Conservation (phyloP, 2,329 filamentous ascomycete species). For the Ophiostoma ulmi region DNA sequence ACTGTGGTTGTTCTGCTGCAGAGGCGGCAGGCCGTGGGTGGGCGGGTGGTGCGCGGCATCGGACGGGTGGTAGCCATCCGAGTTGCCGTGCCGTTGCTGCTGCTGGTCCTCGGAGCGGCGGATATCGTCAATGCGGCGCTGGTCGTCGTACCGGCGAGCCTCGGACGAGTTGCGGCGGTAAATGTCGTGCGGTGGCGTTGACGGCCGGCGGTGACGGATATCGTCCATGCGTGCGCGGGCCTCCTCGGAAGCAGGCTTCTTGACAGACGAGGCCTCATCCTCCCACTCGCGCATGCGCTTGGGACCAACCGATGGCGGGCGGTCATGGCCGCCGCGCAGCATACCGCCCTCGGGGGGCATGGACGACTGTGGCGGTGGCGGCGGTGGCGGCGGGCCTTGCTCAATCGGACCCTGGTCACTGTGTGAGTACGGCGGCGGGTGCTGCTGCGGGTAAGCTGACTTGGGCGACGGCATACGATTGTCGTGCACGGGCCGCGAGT, state of each 20-base stretch:
- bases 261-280: constrained; percentile 68
- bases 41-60: constrained; percentile 84
- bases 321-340: constrained; percentile 60
- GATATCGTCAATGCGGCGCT: constrained; percentile 55
- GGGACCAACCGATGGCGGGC: constrained; percentile 71
- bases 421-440: constrained; percentile 54
- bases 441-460: constrained; percentile 75
- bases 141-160: constrained; percentile 59
- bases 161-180: constrained; percentile 77
- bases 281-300: constrained; percentile 95
- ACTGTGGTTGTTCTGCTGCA: constrained; percentile 51
- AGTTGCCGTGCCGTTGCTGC: constrained; percentile 63
- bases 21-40: constrained; percentile 57
- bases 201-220: constrained; percentile 70
- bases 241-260: constrained; percentile 87
- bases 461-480: constrained; percentile 88
- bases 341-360: constrained; percentile 62
- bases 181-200: constrained; percentile 63
- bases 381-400: constrained; percentile 49
- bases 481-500: constrained; percentile 76
- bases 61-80: constrained; percentile 76
- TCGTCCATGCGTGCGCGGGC: constrained; percentile 82
- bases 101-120: constrained; percentile 44
- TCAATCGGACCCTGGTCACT: constrained; percentile 44
- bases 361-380: constrained; percentile 45